Conservation (phyloP, 768 basidiomycete species). For the Termitomyces sp. region DNA sequence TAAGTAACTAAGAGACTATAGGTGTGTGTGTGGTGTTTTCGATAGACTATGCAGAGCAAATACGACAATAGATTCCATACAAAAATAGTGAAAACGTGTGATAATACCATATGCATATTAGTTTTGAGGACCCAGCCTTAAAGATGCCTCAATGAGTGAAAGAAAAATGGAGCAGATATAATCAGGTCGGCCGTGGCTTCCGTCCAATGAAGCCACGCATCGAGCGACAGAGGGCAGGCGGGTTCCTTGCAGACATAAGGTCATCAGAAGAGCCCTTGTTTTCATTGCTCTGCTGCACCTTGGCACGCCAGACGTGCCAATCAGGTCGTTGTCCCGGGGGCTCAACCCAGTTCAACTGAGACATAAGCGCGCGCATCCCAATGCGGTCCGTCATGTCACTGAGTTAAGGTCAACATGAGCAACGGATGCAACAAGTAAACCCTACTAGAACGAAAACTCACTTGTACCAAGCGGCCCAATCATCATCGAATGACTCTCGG, state of each 20-base stretch:
- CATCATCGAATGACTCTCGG: conserved; percentile 58
- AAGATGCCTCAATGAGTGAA: background rate
- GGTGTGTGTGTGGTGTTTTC: background rate
- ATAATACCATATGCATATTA: background rate
- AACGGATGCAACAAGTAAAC: too few species aligned
- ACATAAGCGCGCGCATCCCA: conserved; percentile 47
- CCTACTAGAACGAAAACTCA: conserved; percentile 35
- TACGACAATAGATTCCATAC: conserved; percentile 3
- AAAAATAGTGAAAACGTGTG: background rate
- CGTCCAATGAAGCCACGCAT: conserved; percentile 53
- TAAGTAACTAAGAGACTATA: background rate
- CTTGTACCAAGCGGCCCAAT: conserved; percentile 71
- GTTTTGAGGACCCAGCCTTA: background rate
- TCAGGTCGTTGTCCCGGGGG: conserved; percentile 44
- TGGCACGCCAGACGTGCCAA: conserved; percentile 49
- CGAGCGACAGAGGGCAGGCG: conserved; percentile 35
- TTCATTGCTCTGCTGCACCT: conserved; percentile 14
- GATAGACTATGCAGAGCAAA: conserved; percentile 7
- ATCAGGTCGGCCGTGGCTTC: conserved; percentile 24
- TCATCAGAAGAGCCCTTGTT: background rate
- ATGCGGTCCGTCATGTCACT: conserved; percentile 79
- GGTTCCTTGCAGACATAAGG: background rate
- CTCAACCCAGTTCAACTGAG: conserved; percentile 47
- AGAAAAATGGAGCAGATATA: background rate
- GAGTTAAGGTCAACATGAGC: conserved; percentile 9